Base-by-base conservation (phyloP, 2,329 filamentous ascomycete genomes). In the Aureobasidium sp. region DNA sequence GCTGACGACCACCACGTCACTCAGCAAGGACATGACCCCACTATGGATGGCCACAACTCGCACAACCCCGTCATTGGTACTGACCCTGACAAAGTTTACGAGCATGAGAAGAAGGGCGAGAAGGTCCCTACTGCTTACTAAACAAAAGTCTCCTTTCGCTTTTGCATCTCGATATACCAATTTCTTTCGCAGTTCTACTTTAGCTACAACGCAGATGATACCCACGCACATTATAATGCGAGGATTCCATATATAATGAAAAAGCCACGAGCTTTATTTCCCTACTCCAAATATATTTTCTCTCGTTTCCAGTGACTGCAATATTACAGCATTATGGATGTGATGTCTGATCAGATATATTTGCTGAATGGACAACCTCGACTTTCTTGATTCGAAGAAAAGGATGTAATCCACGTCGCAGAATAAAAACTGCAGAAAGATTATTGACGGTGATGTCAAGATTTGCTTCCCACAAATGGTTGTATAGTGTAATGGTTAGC, bases 1-100 rank as follows among this genome's bases (percentile, higher is more conserved):
- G 45, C 64, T 33, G 61, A 62, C 13, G 67, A 68, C 43, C 64
- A 68, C 61, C 67, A 68, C 43, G 61, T 67, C 25, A 68, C 67
- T 20, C 64, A 63, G 25, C 58, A 67, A 27, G 67, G 67, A 9
- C 54, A 55, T 25, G 59, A 68, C 23, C 62, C 61, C 36, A 36
- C 40, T 18, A 45, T 59, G 27, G 67, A 68, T 47, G 67, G 67
- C 11, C 61, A 66, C 54, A 68, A 66, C 31, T 38, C 38, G 38
- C 63, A 67, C 50, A 68, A 68, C 48, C 67, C 67, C 7, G 59
- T 61, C 33, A 68, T 64, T 31, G 45, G 33, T 45, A 56, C 50
- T 38, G 59, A 68, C 42, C 67, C 67, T 27, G 59, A 40, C 25
- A 18, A 33, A n/a, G 67, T 68, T 20, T 25, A 38, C n/a, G 59